Base-by-base conservation (phyloP, 2,329 filamentous ascomycete genomes). In the Fusarium succisae region DNA sequence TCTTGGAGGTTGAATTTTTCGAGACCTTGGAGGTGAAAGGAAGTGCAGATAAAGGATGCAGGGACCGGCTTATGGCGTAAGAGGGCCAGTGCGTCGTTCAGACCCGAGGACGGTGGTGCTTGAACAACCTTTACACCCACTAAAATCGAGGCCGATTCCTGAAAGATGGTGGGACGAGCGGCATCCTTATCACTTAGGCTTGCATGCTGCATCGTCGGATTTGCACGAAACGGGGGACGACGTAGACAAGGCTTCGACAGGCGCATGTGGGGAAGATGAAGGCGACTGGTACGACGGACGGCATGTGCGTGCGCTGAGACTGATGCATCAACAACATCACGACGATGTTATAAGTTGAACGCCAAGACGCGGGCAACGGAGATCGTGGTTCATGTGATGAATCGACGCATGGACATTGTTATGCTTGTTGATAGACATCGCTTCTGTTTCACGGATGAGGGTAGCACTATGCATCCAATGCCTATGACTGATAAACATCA, bases 31-130 rank as follows among this genome's bases (percentile, higher is more conserved):
- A 69, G 68, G 62, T 63, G 62, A 68, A 66, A 69, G 43, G 66
- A 77, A 50, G 71, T 75, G 73, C 65, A 72, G 72, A 75, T 76
- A 77, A 74, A 77, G 72, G 76, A 74, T 75, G 76, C 75, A 78
- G 73, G 76, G 72, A 72, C 72, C 64, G 68, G 68, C 64, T 62
- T 61, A 74, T 72, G 68, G 72, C 64, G 72, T 56, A 74, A 38
- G 48, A 69, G 55, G 64, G 60, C 61, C 72, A 69, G 72, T 74
- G 72, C 72, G 72, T 56, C 51, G 63, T 56, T 60, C 60, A 65
- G 53, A 37, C 55, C 47, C 67, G 45, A 60, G 24, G 55, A 59
- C 44, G 48, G 62, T 72, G 54, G 54, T 68, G 47, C 35, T 56
- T 73, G 39, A 56, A 47, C 71, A 66, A 65, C 70, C 58, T 63